Percentiles rank a stretch among this genome's conserved stretches.
These are phyloP conservation scores for Blastocystis sp. DNA, from an alignment of 352 stramenopile genomes.

Conservation along the genomic window DNA sequence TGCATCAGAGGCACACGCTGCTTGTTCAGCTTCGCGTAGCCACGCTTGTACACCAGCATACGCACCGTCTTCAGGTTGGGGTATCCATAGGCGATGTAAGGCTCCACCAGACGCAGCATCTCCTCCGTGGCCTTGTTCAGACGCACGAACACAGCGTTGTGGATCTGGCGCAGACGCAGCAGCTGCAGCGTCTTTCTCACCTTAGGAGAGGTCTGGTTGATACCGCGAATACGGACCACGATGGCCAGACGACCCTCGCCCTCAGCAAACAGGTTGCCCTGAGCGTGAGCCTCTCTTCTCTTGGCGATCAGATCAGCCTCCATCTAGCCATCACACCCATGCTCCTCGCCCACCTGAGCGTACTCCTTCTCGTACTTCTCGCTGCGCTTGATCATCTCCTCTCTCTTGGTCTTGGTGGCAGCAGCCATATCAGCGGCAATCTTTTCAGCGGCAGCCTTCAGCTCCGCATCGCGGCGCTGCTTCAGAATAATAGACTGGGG, in stretches of 20 bases:
- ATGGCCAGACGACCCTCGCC: slow-evolving; percentile 85
- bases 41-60: slow-evolving; percentile 10
- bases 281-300: no score
- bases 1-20: slow-evolving; percentile 19
- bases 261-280: slow-evolving; percentile 70
- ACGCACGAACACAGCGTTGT: slow-evolving; percentile 97
- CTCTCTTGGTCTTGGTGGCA: no score
- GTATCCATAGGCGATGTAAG: slow-evolving; percentile 18
- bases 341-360: no score
- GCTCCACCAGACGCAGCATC: slow-evolving; percentile 73
- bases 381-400: no score
- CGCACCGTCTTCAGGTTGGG: not conserved
- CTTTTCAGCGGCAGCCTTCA: slow-evolving; percentile 44
- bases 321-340: no score
- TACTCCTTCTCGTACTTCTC: no score
- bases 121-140: slow-evolving; percentile 98
- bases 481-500: slow-evolving; percentile 52
- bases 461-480: slow-evolving; percentile 31
- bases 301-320: no score
- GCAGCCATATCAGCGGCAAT: no score
- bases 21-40: slow-evolving; percentile 19
- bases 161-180: slow-evolving; percentile 89
- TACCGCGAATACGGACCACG: slow-evolving; percentile 94
- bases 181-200: no score
- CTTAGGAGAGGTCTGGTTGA: slow-evolving; percentile 64